Evolutionary conservation across 2,329 filamentous ascomycete genomes (phyloP), one percentile per base, ranked within the genome.

Genomic region (Microsporum audouinii): DNA sequence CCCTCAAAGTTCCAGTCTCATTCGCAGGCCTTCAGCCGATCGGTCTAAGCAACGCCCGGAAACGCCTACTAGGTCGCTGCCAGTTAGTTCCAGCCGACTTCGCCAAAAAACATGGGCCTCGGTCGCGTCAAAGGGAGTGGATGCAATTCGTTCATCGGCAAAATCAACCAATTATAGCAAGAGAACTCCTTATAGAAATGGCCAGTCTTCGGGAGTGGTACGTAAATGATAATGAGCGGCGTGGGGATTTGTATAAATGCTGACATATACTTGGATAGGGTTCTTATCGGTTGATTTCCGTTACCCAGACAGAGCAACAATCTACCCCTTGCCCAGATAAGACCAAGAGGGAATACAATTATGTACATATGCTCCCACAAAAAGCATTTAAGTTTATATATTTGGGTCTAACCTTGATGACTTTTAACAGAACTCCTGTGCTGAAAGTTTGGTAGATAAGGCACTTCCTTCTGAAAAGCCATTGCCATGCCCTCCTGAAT

Each of bases 391-490:
- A 5, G 12, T 7, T n/a, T 31, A 33, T 5, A 17, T 5, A 12
- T 14, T 53, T 33, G 49, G 10, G 3, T n/a, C 17, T 47, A 23
- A 47, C 23, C 43, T 47, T 6, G 5, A 8, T 47, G 5, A 47
- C 27, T 45, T 23, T 3, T 56, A 10, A 23, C 33, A 57, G 33
- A 57, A 41, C 2, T 2, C 14, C 17, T n/a, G 7, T 5, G n/a
- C 34, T 27, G 12, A 29, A 29, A 12, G 4, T 39, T 12, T 36
- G 6, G 43, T 49, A 8, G 45, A 63, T 31, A 64, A 64, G 17
- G 41, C 47, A 41, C 58, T 64, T 49, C 58, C 62, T 29, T 60
- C 61, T 33, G 64, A 65, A 57, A 65, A 65, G 49, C 63, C 64
- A 17, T 61, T 65, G 39, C 64, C 63, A 39, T 57, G 39, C 33